phyloP scores from a whole-genome alignment of 140 eudicot species.

The Oenanthe javanica region DNA sequence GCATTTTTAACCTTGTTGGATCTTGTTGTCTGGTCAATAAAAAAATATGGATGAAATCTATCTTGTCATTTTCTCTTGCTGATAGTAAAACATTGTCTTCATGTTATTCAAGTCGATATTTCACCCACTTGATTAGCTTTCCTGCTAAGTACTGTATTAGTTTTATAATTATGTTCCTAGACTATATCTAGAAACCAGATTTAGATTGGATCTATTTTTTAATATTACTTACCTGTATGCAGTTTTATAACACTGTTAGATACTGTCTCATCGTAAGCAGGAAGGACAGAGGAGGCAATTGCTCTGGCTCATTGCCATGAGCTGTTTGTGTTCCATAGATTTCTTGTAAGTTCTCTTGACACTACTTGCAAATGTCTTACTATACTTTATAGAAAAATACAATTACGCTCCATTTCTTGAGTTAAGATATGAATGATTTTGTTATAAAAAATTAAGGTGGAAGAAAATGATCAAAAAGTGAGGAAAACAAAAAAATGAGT shows the following conservation, averaged over 20 bases:
- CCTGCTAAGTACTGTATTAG: background rate
- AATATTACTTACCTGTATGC: background rate
- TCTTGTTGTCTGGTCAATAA: constrained; percentile 6
- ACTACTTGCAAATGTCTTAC: background rate
- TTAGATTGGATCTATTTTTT: background rate
- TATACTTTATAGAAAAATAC: background rate
- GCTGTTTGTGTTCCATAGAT: constrained; percentile 3
- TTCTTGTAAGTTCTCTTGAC: background rate
- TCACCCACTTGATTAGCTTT: constrained; percentile 3
- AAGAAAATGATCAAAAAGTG: too few relatives aligned
- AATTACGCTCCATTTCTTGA: background rate
- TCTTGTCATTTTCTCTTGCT: background rate
- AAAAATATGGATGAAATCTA: background rate
- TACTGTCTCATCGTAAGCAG: constrained; percentile 23
- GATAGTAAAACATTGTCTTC: background rate
- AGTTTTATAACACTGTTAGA: constrained; percentile 11
- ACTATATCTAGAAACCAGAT: background rate
- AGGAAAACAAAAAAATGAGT: background rate
- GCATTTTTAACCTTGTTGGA: constrained; percentile 8
- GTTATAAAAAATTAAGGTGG: too few relatives aligned
- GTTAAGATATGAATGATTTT: too few relatives aligned
- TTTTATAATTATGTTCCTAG: background rate
- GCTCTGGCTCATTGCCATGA: constrained; percentile 21
- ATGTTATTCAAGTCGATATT: background rate
- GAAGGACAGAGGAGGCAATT: constrained; percentile 8